phyloP scores from a whole-genome alignment of 306 rosid genomes.

The Sophora flavescens region DNA sequence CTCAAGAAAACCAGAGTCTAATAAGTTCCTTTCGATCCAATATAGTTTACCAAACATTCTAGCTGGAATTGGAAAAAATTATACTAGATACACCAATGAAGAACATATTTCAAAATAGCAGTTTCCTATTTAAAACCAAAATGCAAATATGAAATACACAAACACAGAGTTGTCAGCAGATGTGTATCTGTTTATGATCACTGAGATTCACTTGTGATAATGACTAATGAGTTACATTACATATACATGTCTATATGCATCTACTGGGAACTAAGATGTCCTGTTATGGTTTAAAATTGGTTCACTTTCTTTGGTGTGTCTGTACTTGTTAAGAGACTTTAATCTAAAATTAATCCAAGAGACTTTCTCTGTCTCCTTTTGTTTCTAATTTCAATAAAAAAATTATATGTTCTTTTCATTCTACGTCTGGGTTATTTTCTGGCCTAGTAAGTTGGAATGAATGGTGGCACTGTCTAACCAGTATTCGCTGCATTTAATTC shows the following conservation, averaged over 20 bases:
- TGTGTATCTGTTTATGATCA: neutral
- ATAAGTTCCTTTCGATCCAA: neutral
- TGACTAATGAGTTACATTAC: no score
- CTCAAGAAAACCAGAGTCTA: neutral
- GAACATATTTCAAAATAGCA: neutral
- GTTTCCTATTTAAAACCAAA: neutral
- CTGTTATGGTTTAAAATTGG: neutral
- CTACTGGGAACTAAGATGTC: conserved; percentile 3
- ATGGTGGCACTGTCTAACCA: neutral
- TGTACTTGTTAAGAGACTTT: neutral
- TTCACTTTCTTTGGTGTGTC: neutral
- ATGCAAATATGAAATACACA: neutral
- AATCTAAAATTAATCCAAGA: neutral
- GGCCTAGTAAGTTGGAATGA: neutral
- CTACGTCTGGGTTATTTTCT: neutral
- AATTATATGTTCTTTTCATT: neutral
- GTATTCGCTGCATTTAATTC: neutral
- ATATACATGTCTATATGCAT: neutral
- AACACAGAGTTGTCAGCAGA: neutral
- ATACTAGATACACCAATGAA: neutral
- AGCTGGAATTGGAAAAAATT: neutral
- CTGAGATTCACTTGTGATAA: neutral
- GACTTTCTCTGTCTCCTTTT: no score
- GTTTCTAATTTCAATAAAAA: neutral
- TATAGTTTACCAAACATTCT: conserved; percentile 6